phyloP scores from a whole-genome alignment of 1,139 yeast genomes.

The Yamadazyma jaroonii region DNA sequence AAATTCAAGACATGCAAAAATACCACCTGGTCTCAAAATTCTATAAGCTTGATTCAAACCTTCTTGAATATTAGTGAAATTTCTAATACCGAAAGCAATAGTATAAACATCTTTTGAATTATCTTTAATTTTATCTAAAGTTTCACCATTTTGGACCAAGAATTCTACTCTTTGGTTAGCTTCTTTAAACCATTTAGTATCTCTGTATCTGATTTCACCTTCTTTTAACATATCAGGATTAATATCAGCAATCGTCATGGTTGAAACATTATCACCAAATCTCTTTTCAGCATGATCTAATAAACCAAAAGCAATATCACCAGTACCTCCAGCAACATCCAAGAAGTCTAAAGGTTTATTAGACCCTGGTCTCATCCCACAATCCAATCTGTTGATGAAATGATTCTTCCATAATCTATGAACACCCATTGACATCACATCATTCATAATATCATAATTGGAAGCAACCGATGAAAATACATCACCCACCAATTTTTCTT shows the following conservation, averaged over 20 bases:
- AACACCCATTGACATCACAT: constrained; percentile 93
- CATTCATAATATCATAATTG: constrained; percentile 94
- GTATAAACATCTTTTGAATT: constrained; percentile 94
- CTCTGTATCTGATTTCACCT: constrained; percentile 73
- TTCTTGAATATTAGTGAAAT: constrained; percentile 90
- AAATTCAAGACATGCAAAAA: constrained; percentile 93
- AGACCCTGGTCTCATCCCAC: constrained; percentile 90
- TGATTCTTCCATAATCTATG: constrained; percentile 96
- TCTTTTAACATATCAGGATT: constrained; percentile 94
- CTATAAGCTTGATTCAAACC: constrained; percentile 93
- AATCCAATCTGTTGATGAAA: constrained; percentile 82
- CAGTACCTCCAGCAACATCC: constrained; percentile 99
- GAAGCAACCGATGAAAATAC: constrained; percentile 95
- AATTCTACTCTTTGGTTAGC: constrained; percentile 67
- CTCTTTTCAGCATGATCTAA: constrained; percentile 83
- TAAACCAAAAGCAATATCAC: constrained; percentile 95
- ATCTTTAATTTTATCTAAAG: constrained; percentile 76
- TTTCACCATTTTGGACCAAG: constrained; percentile 90
- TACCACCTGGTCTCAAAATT: constrained; percentile 93
- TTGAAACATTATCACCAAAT: constrained; percentile 70
- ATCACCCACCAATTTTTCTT: constrained; percentile 82
- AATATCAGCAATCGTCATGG: constrained; percentile 92
- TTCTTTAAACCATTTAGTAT: constrained; percentile 47
- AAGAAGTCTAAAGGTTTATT: constrained; percentile 74
- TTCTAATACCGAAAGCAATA: constrained; percentile 95